Conservation (phyloP, 176 grass and related monocot species). For the Rhynchospora breviuscula region DNA sequence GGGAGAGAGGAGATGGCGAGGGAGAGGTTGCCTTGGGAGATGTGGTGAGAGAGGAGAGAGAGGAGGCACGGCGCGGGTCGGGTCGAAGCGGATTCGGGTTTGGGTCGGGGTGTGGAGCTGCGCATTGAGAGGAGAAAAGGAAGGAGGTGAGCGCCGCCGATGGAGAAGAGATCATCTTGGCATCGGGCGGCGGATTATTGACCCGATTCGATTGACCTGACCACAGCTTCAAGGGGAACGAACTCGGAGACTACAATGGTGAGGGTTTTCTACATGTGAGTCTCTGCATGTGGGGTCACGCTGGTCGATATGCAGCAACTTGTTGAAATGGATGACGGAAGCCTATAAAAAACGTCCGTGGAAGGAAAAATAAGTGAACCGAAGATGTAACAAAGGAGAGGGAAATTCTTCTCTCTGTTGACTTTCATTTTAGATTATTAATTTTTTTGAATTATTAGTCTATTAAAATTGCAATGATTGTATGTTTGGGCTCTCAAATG, state of each 20-base stretch:
- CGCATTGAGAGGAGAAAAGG: background rate
- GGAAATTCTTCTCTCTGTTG: too few relatives aligned
- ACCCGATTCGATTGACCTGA: background rate
- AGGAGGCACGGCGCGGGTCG: slow-evolving; percentile 23
- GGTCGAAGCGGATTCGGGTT: background rate
- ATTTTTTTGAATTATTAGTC: too few relatives aligned
- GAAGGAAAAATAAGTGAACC: too few relatives aligned
- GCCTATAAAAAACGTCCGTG: too few relatives aligned
- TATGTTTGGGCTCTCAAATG: too few relatives aligned
- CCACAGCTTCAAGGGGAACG: background rate
- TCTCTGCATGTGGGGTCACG: background rate
- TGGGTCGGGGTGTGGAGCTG: background rate
- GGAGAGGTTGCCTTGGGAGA: slow-evolving; percentile 27
- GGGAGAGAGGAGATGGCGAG: slow-evolving; percentile 50
- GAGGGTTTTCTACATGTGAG: background rate
- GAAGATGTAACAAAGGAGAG: too few relatives aligned
- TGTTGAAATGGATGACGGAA: background rate
- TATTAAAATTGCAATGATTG: too few relatives aligned
- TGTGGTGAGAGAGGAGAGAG: slow-evolving; percentile 35
- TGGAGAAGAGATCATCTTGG: slow-evolving; percentile 7
- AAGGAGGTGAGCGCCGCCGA: background rate
- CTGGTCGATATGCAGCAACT: background rate
- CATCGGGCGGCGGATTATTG: background rate
- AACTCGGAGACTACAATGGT: background rate
- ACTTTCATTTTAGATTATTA: too few relatives aligned